Percentiles rank a stretch among this genome's conserved stretches.
phyloP scores from a whole-genome alignment of 768 basidiomycete species.

The Termitomyces eurrhizus region DNA sequence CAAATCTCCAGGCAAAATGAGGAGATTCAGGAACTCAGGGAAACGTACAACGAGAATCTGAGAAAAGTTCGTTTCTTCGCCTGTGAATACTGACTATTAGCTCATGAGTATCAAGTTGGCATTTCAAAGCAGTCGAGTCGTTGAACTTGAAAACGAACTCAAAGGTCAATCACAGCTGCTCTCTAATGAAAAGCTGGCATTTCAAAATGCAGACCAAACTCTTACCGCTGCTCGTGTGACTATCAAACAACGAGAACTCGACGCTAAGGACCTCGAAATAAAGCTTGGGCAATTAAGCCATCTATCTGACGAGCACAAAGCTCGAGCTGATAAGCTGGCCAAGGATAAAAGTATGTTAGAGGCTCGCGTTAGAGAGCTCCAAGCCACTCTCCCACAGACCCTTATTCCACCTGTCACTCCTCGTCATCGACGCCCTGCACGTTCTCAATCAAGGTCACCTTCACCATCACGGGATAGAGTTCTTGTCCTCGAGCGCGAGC shows the following conservation, averaged over 20 bases:
- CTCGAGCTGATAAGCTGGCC: conserved; percentile 43
- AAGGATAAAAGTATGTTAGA: conserved; percentile 57
- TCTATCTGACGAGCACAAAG: conserved; percentile 43
- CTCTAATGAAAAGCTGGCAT: conserved; percentile 46
- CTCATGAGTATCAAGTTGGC: conserved; percentile 39
- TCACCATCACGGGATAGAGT: conserved; percentile 40
- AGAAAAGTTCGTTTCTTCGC: conserved; percentile 36
- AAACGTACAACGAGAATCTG: conserved; percentile 38
- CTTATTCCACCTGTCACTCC: conserved; percentile 28
- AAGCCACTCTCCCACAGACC: conserved; percentile 36
- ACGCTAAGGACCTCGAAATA: conserved; percentile 51
- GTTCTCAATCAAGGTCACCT: conserved; percentile 58
- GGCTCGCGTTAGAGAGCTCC: conserved; percentile 54
- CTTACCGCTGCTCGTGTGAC: conserved; percentile 45
- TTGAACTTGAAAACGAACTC: conserved; percentile 51
- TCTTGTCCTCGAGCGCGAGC: conserved; percentile 51
- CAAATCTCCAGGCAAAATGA: conserved; percentile 37
- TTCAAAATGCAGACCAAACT: conserved; percentile 49
- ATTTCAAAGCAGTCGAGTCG: conserved; percentile 50
- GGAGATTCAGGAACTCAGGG: conserved; percentile 39
- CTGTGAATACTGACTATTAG: background rate
- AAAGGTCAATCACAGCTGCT: conserved; percentile 50
- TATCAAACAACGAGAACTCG: conserved; percentile 45
- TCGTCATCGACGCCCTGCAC: conserved; percentile 30
- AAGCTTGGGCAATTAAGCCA: conserved; percentile 52